These are phyloP conservation scores for Paecilomyces sp. DNA, from an alignment of 2,329 filamentous ascomycete genomes.

Conservation along the genomic window DNA sequence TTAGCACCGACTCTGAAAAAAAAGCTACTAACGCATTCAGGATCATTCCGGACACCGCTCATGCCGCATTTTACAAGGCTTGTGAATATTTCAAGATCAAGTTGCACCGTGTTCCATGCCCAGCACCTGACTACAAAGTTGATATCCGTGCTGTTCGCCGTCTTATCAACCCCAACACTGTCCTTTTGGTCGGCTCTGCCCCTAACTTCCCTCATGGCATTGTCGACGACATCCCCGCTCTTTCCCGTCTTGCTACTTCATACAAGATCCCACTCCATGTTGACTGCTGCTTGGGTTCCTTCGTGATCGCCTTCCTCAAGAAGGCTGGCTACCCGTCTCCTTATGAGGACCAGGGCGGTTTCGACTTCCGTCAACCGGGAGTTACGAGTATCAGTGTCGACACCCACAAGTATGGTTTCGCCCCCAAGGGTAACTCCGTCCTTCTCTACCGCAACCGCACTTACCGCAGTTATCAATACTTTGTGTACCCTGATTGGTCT, in stretches of 20 bases:
- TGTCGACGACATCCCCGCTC: slow-evolving; percentile 82
- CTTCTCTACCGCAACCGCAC: slow-evolving; percentile 77
- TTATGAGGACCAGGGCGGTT: slow-evolving; percentile 63
- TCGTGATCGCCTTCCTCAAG: slow-evolving; percentile 85
- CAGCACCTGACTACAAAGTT: slow-evolving; percentile 78
- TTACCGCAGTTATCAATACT: slow-evolving; percentile 88
- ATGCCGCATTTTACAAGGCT: slow-evolving; percentile 95
- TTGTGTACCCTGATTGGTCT: slow-evolving; percentile 88
- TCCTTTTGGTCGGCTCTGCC: slow-evolving; percentile 87
- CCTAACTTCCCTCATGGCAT: slow-evolving; percentile 98
- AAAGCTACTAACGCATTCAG: slow-evolving; percentile 36
- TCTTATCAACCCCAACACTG: slow-evolving; percentile 87
- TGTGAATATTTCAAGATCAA: slow-evolving; percentile 96
- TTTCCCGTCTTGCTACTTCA: slow-evolving; percentile 74
- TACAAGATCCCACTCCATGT: slow-evolving; percentile 85
- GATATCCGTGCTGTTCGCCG: slow-evolving; percentile 69
- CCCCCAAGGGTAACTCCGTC: slow-evolving; percentile 93
- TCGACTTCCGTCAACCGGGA: slow-evolving; percentile 90
- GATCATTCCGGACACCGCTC: slow-evolving; percentile 89
- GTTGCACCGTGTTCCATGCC: slow-evolving; percentile 78
- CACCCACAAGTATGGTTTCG: slow-evolving; percentile 98
- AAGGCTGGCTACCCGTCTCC: slow-evolving; percentile 71
- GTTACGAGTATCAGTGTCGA: slow-evolving; percentile 95
- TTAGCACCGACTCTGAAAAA: not conserved
- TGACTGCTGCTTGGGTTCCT: slow-evolving; percentile 94